phyloP scores from a whole-genome alignment of 2,329 filamentous ascomycete genomes.

The Lecanoromycetidae sp. region DNA sequence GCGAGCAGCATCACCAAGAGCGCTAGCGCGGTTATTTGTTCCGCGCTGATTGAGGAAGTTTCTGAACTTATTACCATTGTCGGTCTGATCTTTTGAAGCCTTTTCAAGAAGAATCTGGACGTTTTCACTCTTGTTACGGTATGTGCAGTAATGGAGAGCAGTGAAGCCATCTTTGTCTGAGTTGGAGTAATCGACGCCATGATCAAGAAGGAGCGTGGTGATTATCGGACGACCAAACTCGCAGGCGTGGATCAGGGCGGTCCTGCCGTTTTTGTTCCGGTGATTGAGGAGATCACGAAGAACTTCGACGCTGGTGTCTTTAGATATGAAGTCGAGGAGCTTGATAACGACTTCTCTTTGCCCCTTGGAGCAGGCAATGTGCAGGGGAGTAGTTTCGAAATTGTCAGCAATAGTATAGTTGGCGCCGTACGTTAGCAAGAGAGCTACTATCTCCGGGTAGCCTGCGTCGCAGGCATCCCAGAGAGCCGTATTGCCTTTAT shows the following conservation, averaged over 20 bases:
- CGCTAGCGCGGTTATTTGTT: not conserved
- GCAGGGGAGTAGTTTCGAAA: not conserved
- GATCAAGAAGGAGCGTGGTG: not conserved
- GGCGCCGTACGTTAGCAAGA: not conserved
- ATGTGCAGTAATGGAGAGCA: not conserved
- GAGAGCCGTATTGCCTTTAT: not conserved
- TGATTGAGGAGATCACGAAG: not conserved
- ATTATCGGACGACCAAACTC: not conserved
- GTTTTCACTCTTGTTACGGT: not conserved
- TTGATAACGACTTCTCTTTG: not conserved
- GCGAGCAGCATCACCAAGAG: slow-evolving; percentile 1
- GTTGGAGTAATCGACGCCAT: slow-evolving; percentile 1
- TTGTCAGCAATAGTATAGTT: not conserved
- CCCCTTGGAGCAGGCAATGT: not conserved
- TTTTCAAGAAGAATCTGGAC: not conserved
- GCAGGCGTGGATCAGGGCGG: not conserved
- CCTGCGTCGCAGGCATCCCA: not conserved
- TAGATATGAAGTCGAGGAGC: not conserved
- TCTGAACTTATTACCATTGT: not conserved
- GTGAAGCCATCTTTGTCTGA: not conserved
- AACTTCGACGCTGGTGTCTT: not conserved
- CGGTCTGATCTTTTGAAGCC: not conserved
- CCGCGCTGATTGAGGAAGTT: slow-evolving; percentile 7
- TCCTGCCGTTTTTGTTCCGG: not conserved
- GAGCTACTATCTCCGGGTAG: not conserved